These are phyloP conservation scores for Pseudoturritis turrita DNA, from an alignment of 345 rosid species.

Conservation along the genomic window DNA sequence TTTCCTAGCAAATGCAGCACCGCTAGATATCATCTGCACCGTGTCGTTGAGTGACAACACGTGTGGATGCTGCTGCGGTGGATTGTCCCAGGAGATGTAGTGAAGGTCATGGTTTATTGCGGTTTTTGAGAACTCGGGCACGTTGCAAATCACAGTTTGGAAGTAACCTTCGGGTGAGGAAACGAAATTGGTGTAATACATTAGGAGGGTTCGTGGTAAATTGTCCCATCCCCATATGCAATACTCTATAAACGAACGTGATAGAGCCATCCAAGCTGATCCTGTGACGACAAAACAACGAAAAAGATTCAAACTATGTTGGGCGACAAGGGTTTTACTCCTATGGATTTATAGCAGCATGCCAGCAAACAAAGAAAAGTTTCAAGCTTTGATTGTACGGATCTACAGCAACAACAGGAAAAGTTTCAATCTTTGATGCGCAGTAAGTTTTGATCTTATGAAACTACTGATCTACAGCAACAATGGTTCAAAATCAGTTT, in stretches of 20 bases:
- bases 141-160: slow-evolving; percentile 93
- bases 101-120: slow-evolving; percentile 89
- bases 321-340: background rate
- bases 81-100: slow-evolving; percentile 91
- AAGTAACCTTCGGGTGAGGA: slow-evolving; percentile 98
- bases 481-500: background rate
- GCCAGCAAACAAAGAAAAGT: background rate
- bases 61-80: slow-evolving; percentile 93
- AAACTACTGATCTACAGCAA: background rate
- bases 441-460: background rate
- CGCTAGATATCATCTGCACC: slow-evolving; percentile 56
- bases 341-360: background rate
- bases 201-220: slow-evolving; percentile 82
- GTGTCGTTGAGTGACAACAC: slow-evolving; percentile 72
- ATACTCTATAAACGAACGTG: slow-evolving; percentile 81
- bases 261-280: slow-evolving; percentile 97
- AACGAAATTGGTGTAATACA: slow-evolving; percentile 92
- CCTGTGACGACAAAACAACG: slow-evolving; percentile 42
- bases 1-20: slow-evolving; percentile 88
- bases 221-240: slow-evolving; percentile 99
- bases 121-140: slow-evolving; percentile 64
- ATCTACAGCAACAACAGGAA: background rate
- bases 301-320: background rate
- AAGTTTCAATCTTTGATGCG: background rate
- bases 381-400: background rate